Conservation (phyloP, 768 basidiomycete genomes). For the Hortiboletus campestris region DNA sequence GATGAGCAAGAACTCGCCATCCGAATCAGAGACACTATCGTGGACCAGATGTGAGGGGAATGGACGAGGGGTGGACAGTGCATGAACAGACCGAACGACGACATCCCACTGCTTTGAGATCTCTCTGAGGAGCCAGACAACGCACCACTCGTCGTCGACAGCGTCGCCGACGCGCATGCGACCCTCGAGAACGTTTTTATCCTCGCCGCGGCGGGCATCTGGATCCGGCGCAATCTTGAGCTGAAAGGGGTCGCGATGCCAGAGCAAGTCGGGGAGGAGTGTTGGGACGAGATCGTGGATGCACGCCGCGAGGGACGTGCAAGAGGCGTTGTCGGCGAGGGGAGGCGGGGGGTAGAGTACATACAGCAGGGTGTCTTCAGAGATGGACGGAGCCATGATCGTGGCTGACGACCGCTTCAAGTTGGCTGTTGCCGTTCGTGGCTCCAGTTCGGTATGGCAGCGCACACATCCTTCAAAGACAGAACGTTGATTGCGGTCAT, state of each 20-base stretch:
- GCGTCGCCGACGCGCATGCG: slow-evolving; percentile 91
- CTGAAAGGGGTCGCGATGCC: slow-evolving; percentile 85
- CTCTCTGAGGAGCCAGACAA: slow-evolving; percentile 84
- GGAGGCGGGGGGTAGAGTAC: slow-evolving; percentile 59
- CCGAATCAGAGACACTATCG: slow-evolving; percentile 68
- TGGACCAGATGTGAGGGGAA: background rate
- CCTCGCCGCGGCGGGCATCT: slow-evolving; percentile 30
- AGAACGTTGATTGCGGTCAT: slow-evolving; percentile 91
- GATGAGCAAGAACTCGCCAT: slow-evolving; percentile 94
- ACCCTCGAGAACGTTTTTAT: slow-evolving; percentile 70
- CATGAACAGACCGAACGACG: slow-evolving; percentile 63
- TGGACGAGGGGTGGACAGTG: background rate
- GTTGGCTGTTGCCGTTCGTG: slow-evolving; percentile 16
- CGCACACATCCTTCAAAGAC: slow-evolving; percentile 65
- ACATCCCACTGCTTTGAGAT: slow-evolving; percentile 79
- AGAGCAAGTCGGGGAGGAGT: slow-evolving; percentile 61
- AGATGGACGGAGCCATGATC: slow-evolving; percentile 69
- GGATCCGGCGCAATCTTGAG: slow-evolving; percentile 59
- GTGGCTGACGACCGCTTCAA: slow-evolving; percentile 60
- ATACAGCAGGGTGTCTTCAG: slow-evolving; percentile 85
- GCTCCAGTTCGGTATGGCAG: slow-evolving; percentile 41
- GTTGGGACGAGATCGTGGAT: slow-evolving; percentile 56
- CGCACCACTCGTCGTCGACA: slow-evolving; percentile 98
- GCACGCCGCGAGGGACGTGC: slow-evolving; percentile 64
- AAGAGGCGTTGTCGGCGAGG: slow-evolving; percentile 56